A percentile compares a stretch with the other conserved stretches of the same genome.
These are phyloP conservation scores for Xerocomellus amylosporus DNA, from an alignment of 768 basidiomycete species.

Conservation along the genomic window DNA sequence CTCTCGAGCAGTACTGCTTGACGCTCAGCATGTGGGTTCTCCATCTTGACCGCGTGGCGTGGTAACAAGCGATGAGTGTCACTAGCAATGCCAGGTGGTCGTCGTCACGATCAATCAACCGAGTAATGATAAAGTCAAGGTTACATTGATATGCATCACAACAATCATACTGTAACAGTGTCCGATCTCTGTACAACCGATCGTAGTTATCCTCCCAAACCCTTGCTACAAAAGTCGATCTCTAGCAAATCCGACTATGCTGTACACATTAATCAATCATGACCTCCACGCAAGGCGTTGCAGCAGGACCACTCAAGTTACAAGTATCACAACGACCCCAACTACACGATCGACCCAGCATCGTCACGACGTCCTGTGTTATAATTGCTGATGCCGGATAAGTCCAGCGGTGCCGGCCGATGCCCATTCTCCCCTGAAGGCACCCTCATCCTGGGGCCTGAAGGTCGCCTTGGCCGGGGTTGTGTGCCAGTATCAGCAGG, in stretches of 20 bases:
- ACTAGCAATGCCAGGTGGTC: neutral
- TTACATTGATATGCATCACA: neutral
- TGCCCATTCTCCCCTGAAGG: conserved; percentile 22
- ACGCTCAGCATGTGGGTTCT: conserved; percentile 92
- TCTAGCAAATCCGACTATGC: neutral
- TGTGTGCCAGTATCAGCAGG: conserved; percentile 3
- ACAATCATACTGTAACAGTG: neutral
- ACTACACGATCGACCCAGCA: neutral
- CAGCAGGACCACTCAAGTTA: conserved; percentile 11
- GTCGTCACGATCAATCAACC: conserved; percentile 3
- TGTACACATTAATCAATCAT: neutral
- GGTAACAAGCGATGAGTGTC: neutral
- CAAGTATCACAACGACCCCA: neutral
- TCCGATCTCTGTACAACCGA: neutral
- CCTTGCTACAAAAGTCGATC: conserved; percentile 2
- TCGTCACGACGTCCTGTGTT: neutral
- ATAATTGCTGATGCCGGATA: conserved; percentile 15
- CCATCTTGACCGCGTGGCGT: conserved; percentile 50
- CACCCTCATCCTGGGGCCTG: conserved; percentile 28
- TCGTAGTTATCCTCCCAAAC: conserved; percentile 17
- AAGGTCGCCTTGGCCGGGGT: conserved; percentile 31
- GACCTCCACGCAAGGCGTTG: conserved; percentile 11
- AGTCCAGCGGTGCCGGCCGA: conserved; percentile 19
- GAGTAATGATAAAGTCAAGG: neutral
- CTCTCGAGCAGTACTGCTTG: conserved; percentile 89